These are phyloP conservation scores for Penicillium glabrum DNA, from an alignment of 2,329 filamentous ascomycete species.

Conservation along the genomic window DNA sequence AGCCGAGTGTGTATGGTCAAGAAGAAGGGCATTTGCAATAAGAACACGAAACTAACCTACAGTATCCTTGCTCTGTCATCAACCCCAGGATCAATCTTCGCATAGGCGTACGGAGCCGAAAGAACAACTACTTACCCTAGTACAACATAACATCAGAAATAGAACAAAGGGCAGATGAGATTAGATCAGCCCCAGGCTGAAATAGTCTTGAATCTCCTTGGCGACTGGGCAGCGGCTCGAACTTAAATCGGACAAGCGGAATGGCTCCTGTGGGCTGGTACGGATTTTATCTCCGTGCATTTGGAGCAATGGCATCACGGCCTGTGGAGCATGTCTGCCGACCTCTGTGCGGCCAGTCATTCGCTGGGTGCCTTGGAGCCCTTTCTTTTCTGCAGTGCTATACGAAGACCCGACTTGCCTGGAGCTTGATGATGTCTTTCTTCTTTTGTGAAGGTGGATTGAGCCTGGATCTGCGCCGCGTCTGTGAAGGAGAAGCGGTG, in stretches of 20 bases:
- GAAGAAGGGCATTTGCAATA: not conserved
- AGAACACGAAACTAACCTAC: not conserved
- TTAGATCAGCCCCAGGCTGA: not conserved
- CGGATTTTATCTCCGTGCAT: slow-evolving; percentile 23
- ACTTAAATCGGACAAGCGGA: slow-evolving; percentile 4
- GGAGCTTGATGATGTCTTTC: not conserved
- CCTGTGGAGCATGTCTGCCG: not conserved
- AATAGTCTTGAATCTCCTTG: not conserved
- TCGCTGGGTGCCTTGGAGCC: not conserved
- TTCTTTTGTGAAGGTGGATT: not conserved
- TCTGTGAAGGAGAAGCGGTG: not conserved
- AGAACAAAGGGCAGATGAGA: not conserved
- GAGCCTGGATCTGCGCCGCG: not conserved
- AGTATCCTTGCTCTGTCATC: not conserved
- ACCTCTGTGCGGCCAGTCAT: not conserved
- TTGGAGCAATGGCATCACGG: slow-evolving; percentile 8
- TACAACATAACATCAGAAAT: not conserved
- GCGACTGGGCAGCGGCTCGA: not conserved
- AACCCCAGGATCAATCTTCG: not conserved
- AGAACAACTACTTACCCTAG: not conserved
- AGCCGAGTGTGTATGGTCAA: not conserved
- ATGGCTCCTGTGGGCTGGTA: slow-evolving; percentile 7
- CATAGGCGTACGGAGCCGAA: not conserved
- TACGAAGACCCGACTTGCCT: not conserved
- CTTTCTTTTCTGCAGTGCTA: not conserved